A percentile compares a stretch with the other conserved stretches of the same genome.
Conservation (phyloP, 768 basidiomycete genomes). For the Lactarius hengduanensis region DNA sequence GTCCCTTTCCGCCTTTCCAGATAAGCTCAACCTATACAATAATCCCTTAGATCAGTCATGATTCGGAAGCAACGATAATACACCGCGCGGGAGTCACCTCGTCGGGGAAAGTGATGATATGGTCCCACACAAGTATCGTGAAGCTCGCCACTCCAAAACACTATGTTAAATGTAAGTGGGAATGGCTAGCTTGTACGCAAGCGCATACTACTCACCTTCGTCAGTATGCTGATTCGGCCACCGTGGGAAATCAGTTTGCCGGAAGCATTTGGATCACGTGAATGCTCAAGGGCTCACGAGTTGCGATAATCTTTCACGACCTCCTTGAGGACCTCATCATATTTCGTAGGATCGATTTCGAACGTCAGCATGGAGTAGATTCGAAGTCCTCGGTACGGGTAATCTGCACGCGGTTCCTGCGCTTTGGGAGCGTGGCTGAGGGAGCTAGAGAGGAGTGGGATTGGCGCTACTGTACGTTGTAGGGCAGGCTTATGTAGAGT, state of each 20-base stretch:
- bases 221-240: not conserved
- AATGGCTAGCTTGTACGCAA: not conserved
- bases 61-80: not conserved
- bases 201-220: not conserved
- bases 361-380: not conserved
- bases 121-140: constrained; percentile 55
- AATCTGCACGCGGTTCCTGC: not conserved
- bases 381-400: not conserved
- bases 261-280: constrained; percentile 2
- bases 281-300: constrained; percentile 1
- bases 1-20: constrained; percentile 50
- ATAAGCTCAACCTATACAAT: constrained; percentile 45
- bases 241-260: not conserved
- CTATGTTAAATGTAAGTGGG: constrained; percentile 33
- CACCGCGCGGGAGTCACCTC: constrained; percentile 35
- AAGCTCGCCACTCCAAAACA: constrained; percentile 53
- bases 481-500: not conserved
- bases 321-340: no score
- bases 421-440: not conserved
- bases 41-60: not conserved
- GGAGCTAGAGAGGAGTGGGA: not conserved
- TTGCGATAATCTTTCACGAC: not conserved
- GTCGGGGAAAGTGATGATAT: constrained; percentile 50
- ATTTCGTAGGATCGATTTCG: no score
- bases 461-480: not conserved